phyloP scores from a whole-genome alignment of 2,329 filamentous ascomycete species.

The Sclerotinia borealis region DNA sequence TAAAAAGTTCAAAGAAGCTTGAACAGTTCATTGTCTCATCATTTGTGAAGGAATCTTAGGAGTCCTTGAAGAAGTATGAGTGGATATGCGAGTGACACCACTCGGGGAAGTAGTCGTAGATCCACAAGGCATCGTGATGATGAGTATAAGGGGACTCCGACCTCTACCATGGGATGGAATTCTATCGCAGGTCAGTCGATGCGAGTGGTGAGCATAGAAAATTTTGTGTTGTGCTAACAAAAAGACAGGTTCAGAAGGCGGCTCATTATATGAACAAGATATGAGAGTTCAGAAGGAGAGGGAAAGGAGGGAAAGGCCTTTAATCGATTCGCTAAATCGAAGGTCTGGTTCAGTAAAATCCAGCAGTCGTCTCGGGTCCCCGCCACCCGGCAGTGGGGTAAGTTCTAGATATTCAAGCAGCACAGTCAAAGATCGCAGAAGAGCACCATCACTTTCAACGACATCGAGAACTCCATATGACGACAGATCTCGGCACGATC shows the following conservation, averaged over 20 bases:
- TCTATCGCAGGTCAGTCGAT: neutral
- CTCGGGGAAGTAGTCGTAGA: neutral
- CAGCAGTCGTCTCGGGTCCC: no score
- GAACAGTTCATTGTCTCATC: neutral
- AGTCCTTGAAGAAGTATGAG: neutral
- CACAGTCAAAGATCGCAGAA: neutral
- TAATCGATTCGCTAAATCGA: no score
- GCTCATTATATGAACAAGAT: neutral
- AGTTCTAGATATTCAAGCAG: neutral
- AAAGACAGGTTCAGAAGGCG: neutral
- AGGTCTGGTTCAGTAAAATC: no score
- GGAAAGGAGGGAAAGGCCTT: no score
- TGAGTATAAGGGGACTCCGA: no score
- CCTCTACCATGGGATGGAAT: neutral
- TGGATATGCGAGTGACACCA: neutral
- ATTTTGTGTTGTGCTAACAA: neutral
- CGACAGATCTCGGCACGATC: no score
- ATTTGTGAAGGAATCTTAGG: neutral
- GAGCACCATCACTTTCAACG: neutral
- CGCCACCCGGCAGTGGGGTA: neutral
- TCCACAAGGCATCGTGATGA: neutral
- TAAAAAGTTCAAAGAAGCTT: neutral
- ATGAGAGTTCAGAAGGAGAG: neutral
- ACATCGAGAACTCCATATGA: no score
- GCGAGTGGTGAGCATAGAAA: neutral